Base-by-base conservation (phyloP, 169 alveolate genomes). In the Babesia ovis region DNA sequence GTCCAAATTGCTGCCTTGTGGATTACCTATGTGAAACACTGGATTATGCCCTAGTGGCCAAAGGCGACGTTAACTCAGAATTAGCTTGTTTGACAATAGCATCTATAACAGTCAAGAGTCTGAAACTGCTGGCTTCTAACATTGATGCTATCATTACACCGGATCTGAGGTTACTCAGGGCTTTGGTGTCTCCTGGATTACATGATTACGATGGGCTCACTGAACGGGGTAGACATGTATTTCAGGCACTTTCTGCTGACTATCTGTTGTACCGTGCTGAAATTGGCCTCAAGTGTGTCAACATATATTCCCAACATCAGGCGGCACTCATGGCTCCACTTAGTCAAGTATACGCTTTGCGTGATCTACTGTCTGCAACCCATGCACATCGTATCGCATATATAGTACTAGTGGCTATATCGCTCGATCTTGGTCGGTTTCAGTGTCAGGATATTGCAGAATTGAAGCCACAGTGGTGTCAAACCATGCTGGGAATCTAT, bases 171-270 rank as follows among this genome's bases (percentile, higher is more conserved):
- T 16, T 69, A 14, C 23, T 69, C 2, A 16, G 72, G 46, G 37
- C 50, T 29, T 25, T 79, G 57, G 42, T 71, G 34, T 48, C 29
- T 25, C 34, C 27, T 18, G 69, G 68, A 48, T 42, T 79, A 29
- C 43, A 46, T 20, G 77, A 79, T 54, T 69, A 54, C 56, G 87
- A 79, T 6, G 41, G 35, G 12, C 41, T 79, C 62, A 79, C 87
- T 3, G 77, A 61, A 43, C 46, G 70, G 31, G 87, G 87, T 12
- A 60, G 50, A 53, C 64, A 79, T 29, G 68, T 83, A n/a, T 68
- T 58, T 32, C 77, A 79, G 16, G 55, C 70, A 16, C 76, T 79
- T 32, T 69, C 42, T 46, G 23, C 46, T 0, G 87, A 79, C 32
- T 69, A 64, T 14, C 41, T 70, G 20, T 61, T 68, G 5, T 31